Base-by-base conservation (phyloP, 352 stramenopile species). In the Globisporangium paroecandrum region DNA sequence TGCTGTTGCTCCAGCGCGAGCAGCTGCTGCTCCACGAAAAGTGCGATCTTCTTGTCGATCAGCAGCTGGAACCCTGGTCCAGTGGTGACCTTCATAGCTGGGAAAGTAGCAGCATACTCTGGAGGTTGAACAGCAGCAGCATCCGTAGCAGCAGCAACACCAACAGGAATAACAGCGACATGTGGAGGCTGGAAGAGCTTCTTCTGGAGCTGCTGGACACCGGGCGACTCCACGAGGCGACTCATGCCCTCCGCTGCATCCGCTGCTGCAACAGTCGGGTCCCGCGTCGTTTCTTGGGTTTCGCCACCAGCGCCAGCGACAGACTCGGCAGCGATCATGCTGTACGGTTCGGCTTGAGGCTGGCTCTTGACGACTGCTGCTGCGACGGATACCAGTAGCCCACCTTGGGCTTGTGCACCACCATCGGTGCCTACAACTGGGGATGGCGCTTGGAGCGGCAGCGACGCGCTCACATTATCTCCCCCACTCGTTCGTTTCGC, bases 181-280 rank as follows among this genome's bases (percentile, higher is more conserved):
- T 41, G 27, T 34, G 54, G 22, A 25, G 34, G n/a, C 13, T 22
- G 54, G 18, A 1, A n/a, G 27, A 24, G 43, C 43, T 51, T 24
- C 43, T 61, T 34, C 55, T 61, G 55, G 20, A 61, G 32, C 29
- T 47, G 55, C 1, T 36, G 55, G 18, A 61, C 0, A 29, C 29
- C 25, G 3, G 41, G 10, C 0, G 62, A 60, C n/a, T 67, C 62
- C 32, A 67, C 49, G 62, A 61, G 62, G 4, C 62, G 62, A 20
- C 49, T 67, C 62, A 54, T 61, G 51, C 62, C 62, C 38, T 41
- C 62, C 29, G 62, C 49, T 0, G 61, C 61, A 51, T 66, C 61
- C n/a, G 34, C 61, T 8, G 61, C 46, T 24, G 46, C 43, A 29
- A 58, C 34, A 7, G 29, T 58, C 6, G 27, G 29, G 18, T 61